Evolutionary conservation across 1,139 yeast species (phyloP), one percentile per base, ranked within the genome.

Genomic region (Zygoascus sp.): DNA sequence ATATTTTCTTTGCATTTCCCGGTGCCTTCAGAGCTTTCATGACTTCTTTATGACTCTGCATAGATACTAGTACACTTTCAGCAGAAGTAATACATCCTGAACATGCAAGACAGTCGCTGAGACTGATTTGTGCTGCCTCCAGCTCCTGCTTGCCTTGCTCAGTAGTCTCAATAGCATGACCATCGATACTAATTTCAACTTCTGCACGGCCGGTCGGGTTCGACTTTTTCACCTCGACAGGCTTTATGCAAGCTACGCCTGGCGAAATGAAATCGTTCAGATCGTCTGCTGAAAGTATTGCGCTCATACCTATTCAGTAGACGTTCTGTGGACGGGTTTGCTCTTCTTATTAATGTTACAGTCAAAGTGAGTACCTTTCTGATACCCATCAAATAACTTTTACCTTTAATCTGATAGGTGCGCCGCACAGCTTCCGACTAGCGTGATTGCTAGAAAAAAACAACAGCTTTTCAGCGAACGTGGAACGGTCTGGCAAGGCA

Each of bases 11-110:
- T 22, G 57, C 51, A 11, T 50, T 45, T 5, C 53, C 54, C 22
- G 69, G 64, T 17, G 64, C 63, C 42, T 68, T 61, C 53, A 87
- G 67, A 20, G 82, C 86, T 44, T 78, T 75, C 23, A 87, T 57
- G 45, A 92, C 74, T 58, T 89, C 94, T 28, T 77, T 78, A 59
- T 90, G 95, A 32, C 95, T 86, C 64, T 92, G 98, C 57, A 88
- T 83, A 2, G 96, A 88, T 37, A 92, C 86, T 45, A 92, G 69
- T 17, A 92, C 90, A 56, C 90, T 96, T 62, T 92, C 99, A 11
- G 97, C 95, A 9, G 96, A 86, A 0, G 98, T 92, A 51, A 92
- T 89, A 65, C 99, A 92, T 1, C 99, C 99, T 2, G 95, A 82
- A 61, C 99, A 92, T 0, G 98, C 98, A 45, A 92, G 71, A 66